Evolutionary conservation across 495 filamentous ascomycete species (phyloP).

Genomic region (Talaromyces ruber): DNA sequence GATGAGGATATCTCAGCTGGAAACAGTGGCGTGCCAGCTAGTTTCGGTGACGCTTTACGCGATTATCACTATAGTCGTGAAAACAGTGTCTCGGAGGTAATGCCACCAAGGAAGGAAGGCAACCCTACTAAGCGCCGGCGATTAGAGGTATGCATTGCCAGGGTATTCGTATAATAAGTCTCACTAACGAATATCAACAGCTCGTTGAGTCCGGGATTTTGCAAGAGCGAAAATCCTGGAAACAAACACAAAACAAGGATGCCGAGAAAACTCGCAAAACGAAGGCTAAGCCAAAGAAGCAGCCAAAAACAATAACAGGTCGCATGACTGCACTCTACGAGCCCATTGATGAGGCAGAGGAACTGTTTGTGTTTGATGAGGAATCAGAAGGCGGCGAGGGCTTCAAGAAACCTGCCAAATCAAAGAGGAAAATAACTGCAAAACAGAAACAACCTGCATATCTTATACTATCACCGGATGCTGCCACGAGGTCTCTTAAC

Average conservation of each 20-base stretch:
- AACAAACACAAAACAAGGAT: not conserved
- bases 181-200: conserved; percentile 6
- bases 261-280: not conserved
- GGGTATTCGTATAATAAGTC: not conserved
- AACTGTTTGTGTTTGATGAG: not conserved
- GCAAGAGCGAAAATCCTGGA: not conserved
- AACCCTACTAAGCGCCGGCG: conserved; percentile 34
- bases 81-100: conserved; percentile 6
- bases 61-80: conserved; percentile 25
- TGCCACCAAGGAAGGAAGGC: conserved; percentile 6
- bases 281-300: conserved; percentile 15
- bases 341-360: not conserved
- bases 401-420: conserved; percentile 18
- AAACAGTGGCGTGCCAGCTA: not conserved
- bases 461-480: conserved; percentile 63
- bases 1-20: conserved; percentile 6
- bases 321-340: conserved; percentile 72
- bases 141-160: conserved; percentile 28
- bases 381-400: not conserved
- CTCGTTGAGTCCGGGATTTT: conserved; percentile 15
- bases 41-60: conserved; percentile 22
- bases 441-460: conserved; percentile 25
- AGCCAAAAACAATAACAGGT: conserved; percentile 80
- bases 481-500: conserved; percentile 58
- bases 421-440: conserved; percentile 33